phyloP scores from a whole-genome alignment of 2,329 filamentous ascomycete genomes.

The Cercospora sp. region DNA sequence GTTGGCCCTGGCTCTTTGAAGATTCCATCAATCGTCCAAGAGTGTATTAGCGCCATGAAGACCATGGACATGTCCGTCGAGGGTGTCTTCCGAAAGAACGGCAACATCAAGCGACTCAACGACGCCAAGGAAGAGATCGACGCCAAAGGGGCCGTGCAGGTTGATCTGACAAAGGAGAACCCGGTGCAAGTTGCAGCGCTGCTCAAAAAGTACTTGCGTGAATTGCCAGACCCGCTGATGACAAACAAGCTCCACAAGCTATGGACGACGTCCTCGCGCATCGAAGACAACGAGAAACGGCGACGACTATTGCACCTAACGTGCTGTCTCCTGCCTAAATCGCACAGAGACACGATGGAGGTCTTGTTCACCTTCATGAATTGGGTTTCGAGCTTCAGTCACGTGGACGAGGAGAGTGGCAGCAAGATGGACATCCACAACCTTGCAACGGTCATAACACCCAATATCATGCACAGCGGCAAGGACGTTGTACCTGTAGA shows the following conservation, averaged over 20 bases:
- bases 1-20: conserved; percentile 88
- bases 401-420: conserved; percentile 93
- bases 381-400: conserved; percentile 96
- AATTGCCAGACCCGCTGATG: conserved; percentile 90
- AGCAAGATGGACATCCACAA: conserved; percentile 99
- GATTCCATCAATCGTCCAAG: conserved; percentile 92
- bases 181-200: conserved; percentile 93
- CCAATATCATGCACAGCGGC: conserved; percentile 74
- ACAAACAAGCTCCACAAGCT: conserved; percentile 92
- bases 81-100: conserved; percentile 98
- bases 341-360: conserved; percentile 89
- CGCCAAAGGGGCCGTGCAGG: conserved; percentile 76
- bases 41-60: conserved; percentile 89
- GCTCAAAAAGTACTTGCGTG: conserved; percentile 90
- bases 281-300: conserved; percentile 76
- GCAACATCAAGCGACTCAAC: conserved; percentile 91
- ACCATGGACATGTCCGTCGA: conserved; percentile 99
- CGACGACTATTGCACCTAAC: conserved; percentile 85
- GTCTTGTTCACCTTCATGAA: conserved; percentile 95
- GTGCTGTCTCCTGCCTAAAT: conserved; percentile 89
- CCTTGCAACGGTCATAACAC: conserved; percentile 92
- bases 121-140: conserved; percentile 87
- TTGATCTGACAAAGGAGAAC: conserved; percentile 83
- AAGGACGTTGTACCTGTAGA: conserved; percentile 52
- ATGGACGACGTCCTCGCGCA: conserved; percentile 85